Conservation (phyloP, 1,139 yeast species). For the Hyphopichia buzzinii region DNA sequence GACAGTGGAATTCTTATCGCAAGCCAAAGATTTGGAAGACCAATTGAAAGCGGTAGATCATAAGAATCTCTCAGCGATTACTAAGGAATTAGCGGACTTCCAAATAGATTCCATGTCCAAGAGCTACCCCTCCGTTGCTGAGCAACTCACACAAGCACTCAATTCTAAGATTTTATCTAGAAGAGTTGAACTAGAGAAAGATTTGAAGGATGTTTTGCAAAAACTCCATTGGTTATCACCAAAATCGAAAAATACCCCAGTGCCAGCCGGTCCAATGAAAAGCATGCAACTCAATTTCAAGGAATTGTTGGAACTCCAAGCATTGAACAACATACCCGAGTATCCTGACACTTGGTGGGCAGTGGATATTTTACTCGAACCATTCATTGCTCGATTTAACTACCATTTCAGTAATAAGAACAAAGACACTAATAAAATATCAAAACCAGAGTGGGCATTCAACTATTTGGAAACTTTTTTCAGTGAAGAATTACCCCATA, state of each 20-base stretch:
- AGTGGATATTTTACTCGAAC: slow-evolving; percentile 52
- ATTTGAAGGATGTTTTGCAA: slow-evolving; percentile 1
- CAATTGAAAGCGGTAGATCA: slow-evolving; percentile 11
- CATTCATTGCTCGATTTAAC: slow-evolving; percentile 60
- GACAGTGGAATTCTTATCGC: slow-evolving; percentile 5
- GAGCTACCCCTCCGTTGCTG: not conserved
- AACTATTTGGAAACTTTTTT: slow-evolving; percentile 53
- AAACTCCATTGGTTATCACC: slow-evolving; percentile 8
- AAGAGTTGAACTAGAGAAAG: not conserved
- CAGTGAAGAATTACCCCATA: slow-evolving; percentile 36
- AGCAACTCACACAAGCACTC: not conserved
- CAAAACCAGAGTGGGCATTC: slow-evolving; percentile 82
- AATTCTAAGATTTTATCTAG: slow-evolving; percentile 1
- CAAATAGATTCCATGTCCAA: not conserved
- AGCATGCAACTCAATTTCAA: slow-evolving; percentile 6
- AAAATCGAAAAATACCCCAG: slow-evolving; percentile 1
- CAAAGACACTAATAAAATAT: slow-evolving; percentile 63
- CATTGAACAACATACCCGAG: slow-evolving; percentile 25
- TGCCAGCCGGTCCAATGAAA: not conserved
- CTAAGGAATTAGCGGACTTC: not conserved
- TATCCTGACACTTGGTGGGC: slow-evolving; percentile 58
- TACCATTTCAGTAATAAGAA: slow-evolving; percentile 66
- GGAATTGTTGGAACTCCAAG: slow-evolving; percentile 37
- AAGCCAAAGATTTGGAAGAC: slow-evolving; percentile 7
- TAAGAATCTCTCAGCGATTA: not conserved